phyloP scores from a whole-genome alignment of 176 grass and related monocot genomes.

The Oryza rufipogon region DNA sequence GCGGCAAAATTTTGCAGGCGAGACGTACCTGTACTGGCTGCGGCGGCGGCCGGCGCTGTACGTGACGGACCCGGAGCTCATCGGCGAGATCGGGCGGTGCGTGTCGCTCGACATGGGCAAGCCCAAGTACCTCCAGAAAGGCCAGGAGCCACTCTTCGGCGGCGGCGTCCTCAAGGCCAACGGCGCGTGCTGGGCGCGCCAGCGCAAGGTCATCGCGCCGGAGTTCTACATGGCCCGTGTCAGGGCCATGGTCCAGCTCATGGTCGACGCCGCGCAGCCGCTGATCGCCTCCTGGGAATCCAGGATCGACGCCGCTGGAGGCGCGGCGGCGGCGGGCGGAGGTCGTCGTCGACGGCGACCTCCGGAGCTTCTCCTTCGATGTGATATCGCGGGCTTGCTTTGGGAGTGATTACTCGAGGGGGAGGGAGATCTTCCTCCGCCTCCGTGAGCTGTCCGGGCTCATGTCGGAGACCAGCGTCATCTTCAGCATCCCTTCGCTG shows the following conservation, averaged over 20 bases:
- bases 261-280: constrained; percentile 59
- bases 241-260: constrained; percentile 65
- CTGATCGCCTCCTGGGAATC: constrained; percentile 58
- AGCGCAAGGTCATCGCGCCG: constrained; percentile 81
- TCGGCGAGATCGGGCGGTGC: constrained; percentile 76
- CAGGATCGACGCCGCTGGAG: neutral
- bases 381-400: constrained; percentile 80
- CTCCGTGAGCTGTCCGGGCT: constrained; percentile 61
- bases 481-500: constrained; percentile 69
- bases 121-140: constrained; percentile 81
- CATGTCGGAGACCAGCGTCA: constrained; percentile 63
- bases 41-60: constrained; percentile 71
- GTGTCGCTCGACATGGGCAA: constrained; percentile 89
- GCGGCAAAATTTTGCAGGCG: constrained; percentile 42
- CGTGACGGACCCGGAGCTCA: constrained; percentile 75
- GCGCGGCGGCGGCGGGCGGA: neutral
- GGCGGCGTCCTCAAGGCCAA: constrained; percentile 80
- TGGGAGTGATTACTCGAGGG: constrained; percentile 58
- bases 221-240: constrained; percentile 84
- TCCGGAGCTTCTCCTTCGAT: constrained; percentile 84
- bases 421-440: constrained; percentile 70
- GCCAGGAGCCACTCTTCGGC: constrained; percentile 82
- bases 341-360: constrained; percentile 63
- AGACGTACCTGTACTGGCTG: constrained; percentile 76
- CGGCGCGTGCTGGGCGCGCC: constrained; percentile 66